These are phyloP conservation scores for Prunus mongolica DNA, from an alignment of 306 rosid species.

Conservation along the genomic window DNA sequence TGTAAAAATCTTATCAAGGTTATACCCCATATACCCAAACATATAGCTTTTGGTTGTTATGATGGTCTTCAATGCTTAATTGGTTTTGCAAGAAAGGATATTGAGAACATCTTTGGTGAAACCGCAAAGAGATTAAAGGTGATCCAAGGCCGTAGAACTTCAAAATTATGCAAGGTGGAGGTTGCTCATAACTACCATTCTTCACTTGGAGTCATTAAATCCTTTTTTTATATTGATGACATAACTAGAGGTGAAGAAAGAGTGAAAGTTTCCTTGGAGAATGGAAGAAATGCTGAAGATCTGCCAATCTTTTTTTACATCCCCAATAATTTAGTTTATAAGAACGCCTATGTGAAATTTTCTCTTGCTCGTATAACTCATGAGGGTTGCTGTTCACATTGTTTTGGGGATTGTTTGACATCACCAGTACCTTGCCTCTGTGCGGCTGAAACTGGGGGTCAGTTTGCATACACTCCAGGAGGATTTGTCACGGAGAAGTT, in stretches of 20 bases:
- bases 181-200: background rate
- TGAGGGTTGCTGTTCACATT: constrained; percentile 12
- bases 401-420: constrained; percentile 21
- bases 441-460: constrained; percentile 11
- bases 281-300: constrained; percentile 2
- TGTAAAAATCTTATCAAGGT: constrained; percentile 11
- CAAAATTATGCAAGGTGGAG: background rate
- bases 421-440: constrained; percentile 17
- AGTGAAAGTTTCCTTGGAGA: background rate
- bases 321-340: background rate
- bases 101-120: background rate
- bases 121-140: background rate
- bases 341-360: constrained; percentile 17
- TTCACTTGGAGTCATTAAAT: background rate
- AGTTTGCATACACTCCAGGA: constrained; percentile 18
- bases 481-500: constrained; percentile 14
- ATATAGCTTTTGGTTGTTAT: background rate
- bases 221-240: constrained; percentile 7
- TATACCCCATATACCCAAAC: constrained; percentile 14
- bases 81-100: background rate
- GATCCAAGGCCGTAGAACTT: background rate
- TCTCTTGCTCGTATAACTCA: constrained; percentile 3
- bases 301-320: background rate
- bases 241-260: constrained; percentile 16
- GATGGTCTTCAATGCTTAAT: background rate